Base-by-base conservation (phyloP, 345 rosid species). In the Kernera saxatilis region DNA sequence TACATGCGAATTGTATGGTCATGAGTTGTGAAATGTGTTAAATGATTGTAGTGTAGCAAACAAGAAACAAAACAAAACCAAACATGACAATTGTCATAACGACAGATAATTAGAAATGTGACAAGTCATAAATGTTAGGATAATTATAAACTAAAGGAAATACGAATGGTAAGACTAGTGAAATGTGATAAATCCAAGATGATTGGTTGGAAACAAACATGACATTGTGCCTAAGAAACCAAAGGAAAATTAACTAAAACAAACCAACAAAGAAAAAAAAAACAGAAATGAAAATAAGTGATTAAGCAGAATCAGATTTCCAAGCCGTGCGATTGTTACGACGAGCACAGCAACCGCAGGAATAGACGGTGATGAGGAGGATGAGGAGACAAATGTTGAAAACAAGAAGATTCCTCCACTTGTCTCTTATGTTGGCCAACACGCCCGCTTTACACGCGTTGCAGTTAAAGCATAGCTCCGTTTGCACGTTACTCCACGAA, bases 381-480 rank as follows among this genome's bases (percentile, higher is more conserved):
- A 74, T 0, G 3, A 79, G 12, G 35, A 77, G 67, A 77, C 78
- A 67, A 3, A 63, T 6, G 58, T 82, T 79, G 22, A 79, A 70
- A 41, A 82, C 52, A 7, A 77, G 59, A 53, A 83, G 57, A 44
- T 50, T 26, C 67, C 81, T 82, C 88, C 87, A 88, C 27, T 76
- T 51, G 26, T 67, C 51, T 64, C 76, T 85, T 27, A 84, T 52
- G 67, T 77, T 77, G 22, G n/a, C 78, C 6, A 78, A 56, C 59
- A 86, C 78, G 8, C 88, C 92, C 7, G 75, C 85, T 58, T 82
- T 86, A 77, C 97, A 88, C 2, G 94, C 84, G 53, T 79, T 72
- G 53, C 96, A 90, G 46, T 79, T 64, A 48, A 61, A 86, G 73
- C 94, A 90, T 14, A 90, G 69, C 77, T 30, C 58, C 13, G 30